These are phyloP conservation scores for Pisolithus sp. DNA, from an alignment of 768 basidiomycete species.

Conservation along the genomic window DNA sequence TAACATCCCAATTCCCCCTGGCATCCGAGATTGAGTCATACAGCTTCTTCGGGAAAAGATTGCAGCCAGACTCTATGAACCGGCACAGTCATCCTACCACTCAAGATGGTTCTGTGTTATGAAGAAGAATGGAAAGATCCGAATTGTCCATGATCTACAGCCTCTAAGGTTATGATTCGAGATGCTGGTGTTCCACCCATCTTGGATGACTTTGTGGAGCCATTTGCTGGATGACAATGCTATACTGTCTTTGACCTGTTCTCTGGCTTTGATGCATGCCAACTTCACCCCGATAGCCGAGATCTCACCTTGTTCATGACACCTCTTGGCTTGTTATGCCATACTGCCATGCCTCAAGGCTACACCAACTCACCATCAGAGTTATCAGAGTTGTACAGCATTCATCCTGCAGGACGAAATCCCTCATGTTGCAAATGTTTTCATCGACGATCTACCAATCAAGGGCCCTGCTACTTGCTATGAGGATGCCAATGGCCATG, in stretches of 20 bases:
- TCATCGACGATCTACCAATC: slow-evolving; percentile 34
- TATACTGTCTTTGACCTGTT: too few relatives aligned
- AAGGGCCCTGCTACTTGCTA: slow-evolving; percentile 29
- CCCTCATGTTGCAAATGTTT: slow-evolving; percentile 29
- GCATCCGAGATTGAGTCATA: slow-evolving; percentile 15
- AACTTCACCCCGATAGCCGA: too few relatives aligned
- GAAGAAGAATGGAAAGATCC: slow-evolving; percentile 21
- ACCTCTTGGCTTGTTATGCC: too few relatives aligned
- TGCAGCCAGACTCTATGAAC: slow-evolving; percentile 35
- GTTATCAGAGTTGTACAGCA: too few relatives aligned
- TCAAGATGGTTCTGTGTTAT: slow-evolving; percentile 35
- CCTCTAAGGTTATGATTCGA: slow-evolving; percentile 5
- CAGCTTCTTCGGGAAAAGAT: slow-evolving; percentile 21
- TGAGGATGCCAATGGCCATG: slow-evolving; percentile 17
- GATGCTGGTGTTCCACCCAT: neutral
- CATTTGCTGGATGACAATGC: too few relatives aligned
- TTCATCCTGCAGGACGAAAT: slow-evolving; percentile 34
- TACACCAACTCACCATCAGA: too few relatives aligned
- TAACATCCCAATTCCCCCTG: slow-evolving; percentile 27
- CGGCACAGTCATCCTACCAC: slow-evolving; percentile 29
- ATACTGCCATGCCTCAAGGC: too few relatives aligned
- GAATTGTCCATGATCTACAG: slow-evolving; percentile 16
- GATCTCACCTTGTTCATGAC: too few relatives aligned
- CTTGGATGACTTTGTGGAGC: too few relatives aligned
- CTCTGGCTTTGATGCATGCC: too few relatives aligned